Base-by-base conservation (phyloP, 2,329 filamentous ascomycete genomes). In the Aspergillus tamarii region DNA sequence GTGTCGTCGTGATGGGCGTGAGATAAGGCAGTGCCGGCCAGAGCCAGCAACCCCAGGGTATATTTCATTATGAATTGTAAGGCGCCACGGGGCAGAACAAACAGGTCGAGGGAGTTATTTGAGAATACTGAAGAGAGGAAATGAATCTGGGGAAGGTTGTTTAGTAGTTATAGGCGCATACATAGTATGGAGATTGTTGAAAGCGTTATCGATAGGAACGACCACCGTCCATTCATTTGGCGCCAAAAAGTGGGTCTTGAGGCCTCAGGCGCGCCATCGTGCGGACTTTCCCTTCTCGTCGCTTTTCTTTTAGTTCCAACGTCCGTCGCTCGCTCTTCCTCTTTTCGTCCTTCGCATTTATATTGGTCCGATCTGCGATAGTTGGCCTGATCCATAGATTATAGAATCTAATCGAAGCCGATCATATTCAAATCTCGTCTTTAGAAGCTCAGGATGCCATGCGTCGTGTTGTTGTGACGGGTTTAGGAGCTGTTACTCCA, bases 401-500 rank as follows among this genome's bases (percentile, higher is more conserved):
- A 19, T 32, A 52, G 48, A 52, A 52, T n/a, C 48, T 3, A 32
- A 52, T 21, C 48, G 48, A 52, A 52, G 21, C 23, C 45, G 21
- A 48, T 19, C 21, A 26, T 19, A 48, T 48, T 48, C 45, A 11
- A 48, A 43, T 59, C 14, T 43, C n/a, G 32, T 28, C 19, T n/a
- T 28, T 26, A 16, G 52, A 32, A 54, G 21, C 63, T 60, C 66
- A 68, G 63, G 52, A 70, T 70, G 66, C 67, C 63, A 80, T 82
- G 81, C 80, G 81, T 71, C 88, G 91, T 71, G 92, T 95, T 71
- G 92, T 94, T 72, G 89, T 95, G 75, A 95, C 92, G 59, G 92
- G 92, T 73, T 83, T 95, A 57, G 92, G 92, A 66, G 91, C 91
- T 75, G 86, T 95, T 71, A 93, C 91, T 69, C 94, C 94, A 63